Conservation (phyloP, 345 rosid species). For the Syzygium jambos region DNA sequence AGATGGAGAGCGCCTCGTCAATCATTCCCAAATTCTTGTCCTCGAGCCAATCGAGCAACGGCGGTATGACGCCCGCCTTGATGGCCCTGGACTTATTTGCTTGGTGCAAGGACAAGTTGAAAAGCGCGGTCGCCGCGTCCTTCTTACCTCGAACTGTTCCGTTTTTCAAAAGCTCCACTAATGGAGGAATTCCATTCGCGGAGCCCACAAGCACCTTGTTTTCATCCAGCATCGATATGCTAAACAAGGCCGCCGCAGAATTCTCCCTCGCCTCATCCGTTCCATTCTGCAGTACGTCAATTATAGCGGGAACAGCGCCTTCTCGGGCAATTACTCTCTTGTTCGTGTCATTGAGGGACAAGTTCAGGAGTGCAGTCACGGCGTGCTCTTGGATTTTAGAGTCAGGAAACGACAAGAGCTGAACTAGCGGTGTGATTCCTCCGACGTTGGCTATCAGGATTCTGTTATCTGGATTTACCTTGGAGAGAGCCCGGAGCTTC, state of each 20-base stretch:
- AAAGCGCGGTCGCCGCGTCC: slow-evolving; percentile 65
- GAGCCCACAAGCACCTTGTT: slow-evolving; percentile 45
- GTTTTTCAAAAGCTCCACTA: slow-evolving; percentile 34
- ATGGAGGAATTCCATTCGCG: slow-evolving; percentile 44
- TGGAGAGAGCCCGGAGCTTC: slow-evolving; percentile 48
- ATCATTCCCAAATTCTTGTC: slow-evolving; percentile 44
- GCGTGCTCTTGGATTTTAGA: slow-evolving; percentile 48
- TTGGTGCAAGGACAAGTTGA: slow-evolving; percentile 46
- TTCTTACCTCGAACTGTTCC: slow-evolving; percentile 57
- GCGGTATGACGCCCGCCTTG: slow-evolving; percentile 37
- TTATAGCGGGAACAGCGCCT: slow-evolving; percentile 47
- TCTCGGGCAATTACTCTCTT: slow-evolving; percentile 42
- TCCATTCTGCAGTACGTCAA: slow-evolving; percentile 38
- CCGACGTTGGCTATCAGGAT: slow-evolving; percentile 41
- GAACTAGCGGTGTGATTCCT: slow-evolving; percentile 37
- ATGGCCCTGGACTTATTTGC: slow-evolving; percentile 50
- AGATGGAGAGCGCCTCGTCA: slow-evolving; percentile 60
- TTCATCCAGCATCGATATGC: slow-evolving; percentile 52
- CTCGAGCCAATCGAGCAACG: slow-evolving; percentile 35
- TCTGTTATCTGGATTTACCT: slow-evolving; percentile 51
- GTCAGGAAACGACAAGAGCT: slow-evolving; percentile 37
- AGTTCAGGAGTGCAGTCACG: slow-evolving; percentile 54
- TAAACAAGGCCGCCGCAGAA: slow-evolving; percentile 52
- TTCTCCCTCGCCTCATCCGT: slow-evolving; percentile 47
- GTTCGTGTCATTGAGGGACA: slow-evolving; percentile 50